These are phyloP conservation scores for Zymoseptoria ardabiliae DNA, from an alignment of 2,329 filamentous ascomycete genomes.

Conservation along the genomic window DNA sequence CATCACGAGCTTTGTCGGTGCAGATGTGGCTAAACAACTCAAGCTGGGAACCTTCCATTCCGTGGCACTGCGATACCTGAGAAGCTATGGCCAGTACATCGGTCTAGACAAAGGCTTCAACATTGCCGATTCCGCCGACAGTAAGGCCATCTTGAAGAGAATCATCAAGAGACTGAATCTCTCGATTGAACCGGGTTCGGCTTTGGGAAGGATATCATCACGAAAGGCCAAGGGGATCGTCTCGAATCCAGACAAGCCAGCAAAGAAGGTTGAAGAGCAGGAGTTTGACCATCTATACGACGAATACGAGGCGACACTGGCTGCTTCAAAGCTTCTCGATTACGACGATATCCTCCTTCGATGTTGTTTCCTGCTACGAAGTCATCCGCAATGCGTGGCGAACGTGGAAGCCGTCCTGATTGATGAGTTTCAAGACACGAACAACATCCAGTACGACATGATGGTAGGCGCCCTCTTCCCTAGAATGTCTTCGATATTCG, in stretches of 20 bases:
- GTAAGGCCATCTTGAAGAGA: conserved; percentile 67
- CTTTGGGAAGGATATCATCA: conserved; percentile 66
- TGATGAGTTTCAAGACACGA: conserved; percentile 97
- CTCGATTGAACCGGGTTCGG: conserved; percentile 60
- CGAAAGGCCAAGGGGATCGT: conserved; percentile 52
- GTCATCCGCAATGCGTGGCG: conserved; percentile 70
- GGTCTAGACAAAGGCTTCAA: conserved; percentile 77
- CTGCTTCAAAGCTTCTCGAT: conserved; percentile 74
- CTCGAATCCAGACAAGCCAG: conserved; percentile 38
- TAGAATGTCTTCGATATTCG: no score
- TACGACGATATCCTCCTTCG: conserved; percentile 87
- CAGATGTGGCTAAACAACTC: conserved; percentile 65
- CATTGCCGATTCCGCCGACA: conserved; percentile 82
- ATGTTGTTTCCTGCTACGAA: conserved; percentile 69
- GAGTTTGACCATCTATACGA: conserved; percentile 62
- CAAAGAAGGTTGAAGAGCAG: conserved; percentile 47
- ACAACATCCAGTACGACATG: conserved; percentile 86
- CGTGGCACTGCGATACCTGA: conserved; percentile 76
- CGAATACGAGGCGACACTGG: conserved; percentile 71
- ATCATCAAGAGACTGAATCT: conserved; percentile 70
- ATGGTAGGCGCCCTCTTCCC: no score
- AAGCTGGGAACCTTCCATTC: conserved; percentile 93
- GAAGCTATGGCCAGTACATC: conserved; percentile 75
- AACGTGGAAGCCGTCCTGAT: conserved; percentile 89
- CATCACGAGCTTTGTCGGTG: conserved; percentile 72